Evolutionary conservation across 225 moss, liverwort and hornwort genomes (phyloP).

Genomic region (Bryum argenteum): DNA sequence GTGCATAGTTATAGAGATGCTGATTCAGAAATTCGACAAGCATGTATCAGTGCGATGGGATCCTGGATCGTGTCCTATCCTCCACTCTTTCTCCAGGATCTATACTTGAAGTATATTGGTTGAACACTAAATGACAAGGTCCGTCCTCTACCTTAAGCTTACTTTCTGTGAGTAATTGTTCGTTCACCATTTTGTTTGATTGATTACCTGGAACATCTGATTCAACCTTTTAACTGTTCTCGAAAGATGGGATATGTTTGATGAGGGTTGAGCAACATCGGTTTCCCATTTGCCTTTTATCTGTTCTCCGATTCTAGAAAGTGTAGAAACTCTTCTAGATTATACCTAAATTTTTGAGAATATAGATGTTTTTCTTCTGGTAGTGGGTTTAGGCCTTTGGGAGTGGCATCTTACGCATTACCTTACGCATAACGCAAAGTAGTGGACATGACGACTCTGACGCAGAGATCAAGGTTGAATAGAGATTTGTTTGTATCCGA

Average conservation of each 20-base stretch:
- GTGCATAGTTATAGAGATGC: constrained; percentile 98
- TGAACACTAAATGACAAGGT: constrained; percentile 99
- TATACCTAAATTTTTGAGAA: neutral
- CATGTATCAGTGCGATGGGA: constrained; percentile 91
- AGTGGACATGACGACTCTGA: neutral
- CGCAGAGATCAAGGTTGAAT: neutral
- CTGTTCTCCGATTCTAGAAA: neutral
- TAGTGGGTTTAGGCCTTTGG: neutral
- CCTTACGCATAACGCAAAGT: too few species aligned
- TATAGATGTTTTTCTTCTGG: neutral
- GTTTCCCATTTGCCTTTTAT: constrained; percentile 2
- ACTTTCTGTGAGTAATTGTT: constrained; percentile 18
- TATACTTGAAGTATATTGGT: constrained; percentile 95
- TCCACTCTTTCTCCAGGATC: constrained; percentile 93
- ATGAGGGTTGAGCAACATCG: neutral
- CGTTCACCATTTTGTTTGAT: constrained; percentile 3
- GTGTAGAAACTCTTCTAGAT: neutral
- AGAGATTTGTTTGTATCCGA: neutral
- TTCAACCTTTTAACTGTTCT: neutral
- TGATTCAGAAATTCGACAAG: constrained; percentile 93
- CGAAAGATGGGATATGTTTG: neutral
- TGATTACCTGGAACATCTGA: constrained; percentile 22
- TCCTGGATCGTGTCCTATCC: constrained; percentile 96
- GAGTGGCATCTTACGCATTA: neutral
- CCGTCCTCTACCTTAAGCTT: constrained; percentile 25